Conservation (phyloP, 108 stramenopile species). For the Hondaea fermentalgiana region DNA sequence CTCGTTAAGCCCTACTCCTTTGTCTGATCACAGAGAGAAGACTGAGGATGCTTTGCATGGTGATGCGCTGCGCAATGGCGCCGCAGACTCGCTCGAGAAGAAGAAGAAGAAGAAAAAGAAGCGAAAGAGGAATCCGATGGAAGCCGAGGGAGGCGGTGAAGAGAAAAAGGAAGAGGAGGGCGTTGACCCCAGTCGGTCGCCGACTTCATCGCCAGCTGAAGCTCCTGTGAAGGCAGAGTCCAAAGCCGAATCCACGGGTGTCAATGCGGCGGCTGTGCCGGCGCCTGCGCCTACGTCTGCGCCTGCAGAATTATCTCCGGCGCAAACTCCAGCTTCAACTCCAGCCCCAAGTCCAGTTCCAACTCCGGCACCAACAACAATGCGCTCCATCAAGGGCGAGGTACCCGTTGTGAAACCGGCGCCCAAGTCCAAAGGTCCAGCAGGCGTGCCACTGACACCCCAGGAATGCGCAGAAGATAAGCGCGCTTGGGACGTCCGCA, state of each 20-base stretch:
- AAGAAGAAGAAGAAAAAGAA: too few relatives aligned
- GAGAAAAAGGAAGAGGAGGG: neutral
- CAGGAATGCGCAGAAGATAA: neutral
- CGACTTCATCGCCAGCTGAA: neutral
- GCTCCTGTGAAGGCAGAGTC: too few relatives aligned
- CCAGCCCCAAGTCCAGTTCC: neutral
- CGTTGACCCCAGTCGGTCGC: neutral
- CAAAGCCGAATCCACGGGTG: too few relatives aligned
- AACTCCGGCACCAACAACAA: neutral
- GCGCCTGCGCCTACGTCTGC: too few relatives aligned
- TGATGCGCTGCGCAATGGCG: too few relatives aligned
- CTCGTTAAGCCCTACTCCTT: too few relatives aligned
- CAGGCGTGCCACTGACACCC: neutral
- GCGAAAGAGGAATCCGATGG: neutral
- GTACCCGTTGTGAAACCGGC: neutral
- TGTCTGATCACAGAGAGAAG: too few relatives aligned
- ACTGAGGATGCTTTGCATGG: too few relatives aligned
- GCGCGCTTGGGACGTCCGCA: neutral
- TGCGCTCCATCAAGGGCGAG: neutral
- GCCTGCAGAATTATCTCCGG: too few relatives aligned
- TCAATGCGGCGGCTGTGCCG: too few relatives aligned
- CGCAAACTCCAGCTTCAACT: too few relatives aligned
- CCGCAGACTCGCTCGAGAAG: too few relatives aligned
- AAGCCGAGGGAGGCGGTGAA: neutral
- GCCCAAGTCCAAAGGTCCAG: neutral